A percentile compares a stretch with the other conserved stretches of the same genome.
Conservation (phyloP, 2,329 filamentous ascomycete genomes). For the Incumbomyces lentus region DNA sequence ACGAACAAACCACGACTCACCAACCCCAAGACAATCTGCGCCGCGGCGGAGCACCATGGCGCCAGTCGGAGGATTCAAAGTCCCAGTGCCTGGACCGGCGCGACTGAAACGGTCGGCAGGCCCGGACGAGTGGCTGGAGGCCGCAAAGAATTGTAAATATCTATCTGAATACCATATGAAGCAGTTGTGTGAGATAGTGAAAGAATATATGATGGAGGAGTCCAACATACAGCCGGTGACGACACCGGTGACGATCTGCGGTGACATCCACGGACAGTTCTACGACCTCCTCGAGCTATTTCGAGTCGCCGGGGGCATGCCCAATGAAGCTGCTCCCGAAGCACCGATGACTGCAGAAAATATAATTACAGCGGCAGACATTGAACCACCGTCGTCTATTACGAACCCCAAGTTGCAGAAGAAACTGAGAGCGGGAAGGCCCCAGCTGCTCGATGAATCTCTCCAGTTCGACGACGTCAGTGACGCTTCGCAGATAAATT, state of each 20-base stretch:
- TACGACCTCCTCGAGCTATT: slow-evolving; percentile 97
- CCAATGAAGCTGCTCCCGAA: slow-evolving; percentile 55
- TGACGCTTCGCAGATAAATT: slow-evolving; percentile 38
- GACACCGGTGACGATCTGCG: slow-evolving; percentile 92
- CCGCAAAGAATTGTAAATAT: slow-evolving; percentile 95
- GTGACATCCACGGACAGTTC: slow-evolving; percentile 97
- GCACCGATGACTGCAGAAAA: slow-evolving; percentile 58
- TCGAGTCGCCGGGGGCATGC: slow-evolving; percentile 92
- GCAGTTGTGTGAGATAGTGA: slow-evolving; percentile 95
- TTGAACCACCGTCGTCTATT: slow-evolving; percentile 83
- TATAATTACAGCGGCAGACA: slow-evolving; percentile 78
- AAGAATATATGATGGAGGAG: slow-evolving; percentile 98
- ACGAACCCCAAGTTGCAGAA: slow-evolving; percentile 77
- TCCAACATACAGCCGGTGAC: slow-evolving; percentile 98
- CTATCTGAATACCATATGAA: slow-evolving; percentile 96
- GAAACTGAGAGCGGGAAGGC: slow-evolving; percentile 55
- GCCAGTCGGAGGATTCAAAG: slow-evolving; percentile 32
- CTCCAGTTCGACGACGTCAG: slow-evolving; percentile 20
- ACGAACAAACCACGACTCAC: too few species aligned
- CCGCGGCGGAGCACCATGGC: slow-evolving; percentile 24
- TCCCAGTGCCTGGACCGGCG: slow-evolving; percentile 86
- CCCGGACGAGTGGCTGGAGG: slow-evolving; percentile 90
- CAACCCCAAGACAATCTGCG: too few species aligned
- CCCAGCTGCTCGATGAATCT: slow-evolving; percentile 15
- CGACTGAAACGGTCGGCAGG: slow-evolving; percentile 73